phyloP scores from a whole-genome alignment of 2,329 filamentous ascomycete species.

The Aspergillus piperis region DNA sequence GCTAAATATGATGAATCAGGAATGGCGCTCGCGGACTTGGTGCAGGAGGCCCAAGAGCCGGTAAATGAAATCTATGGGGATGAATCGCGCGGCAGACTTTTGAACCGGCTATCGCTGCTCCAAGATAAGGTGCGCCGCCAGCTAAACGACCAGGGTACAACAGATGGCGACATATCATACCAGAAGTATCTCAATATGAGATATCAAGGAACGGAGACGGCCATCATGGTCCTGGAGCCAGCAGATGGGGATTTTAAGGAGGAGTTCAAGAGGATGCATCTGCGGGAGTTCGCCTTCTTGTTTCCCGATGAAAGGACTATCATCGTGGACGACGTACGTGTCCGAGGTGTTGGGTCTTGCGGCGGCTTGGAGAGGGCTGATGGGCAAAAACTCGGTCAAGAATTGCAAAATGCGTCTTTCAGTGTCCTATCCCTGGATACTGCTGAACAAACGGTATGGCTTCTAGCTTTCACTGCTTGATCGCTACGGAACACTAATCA shows the following conservation, averaged over 20 bases:
- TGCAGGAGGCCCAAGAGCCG: constrained; percentile 41
- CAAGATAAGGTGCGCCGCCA: constrained; percentile 33
- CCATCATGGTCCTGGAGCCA: constrained; percentile 43
- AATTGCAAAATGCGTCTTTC: constrained; percentile 5
- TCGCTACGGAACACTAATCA: neutral
- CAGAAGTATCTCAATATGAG: constrained; percentile 46
- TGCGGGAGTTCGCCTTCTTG: constrained; percentile 47
- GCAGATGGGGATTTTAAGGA: constrained; percentile 38
- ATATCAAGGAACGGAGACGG: constrained; percentile 50
- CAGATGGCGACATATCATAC: constrained; percentile 30
- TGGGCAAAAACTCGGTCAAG: constrained; percentile 10
- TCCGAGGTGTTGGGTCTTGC: constrained; percentile 34
- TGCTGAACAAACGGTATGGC: neutral
- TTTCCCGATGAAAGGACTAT: constrained; percentile 31
- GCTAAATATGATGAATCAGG: constrained; percentile 23
- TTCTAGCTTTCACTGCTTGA: too few species aligned
- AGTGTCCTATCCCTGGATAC: neutral
- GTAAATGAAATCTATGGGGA: constrained; percentile 26
- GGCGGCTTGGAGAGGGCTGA: neutral
- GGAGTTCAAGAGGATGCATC: constrained; percentile 42
- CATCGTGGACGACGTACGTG: constrained; percentile 42
- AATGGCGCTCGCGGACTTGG: constrained; percentile 46
- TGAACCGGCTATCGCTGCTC: constrained; percentile 31
- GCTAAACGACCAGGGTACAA: constrained; percentile 42
- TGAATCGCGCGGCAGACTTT: constrained; percentile 21